Base-by-base conservation (phyloP, 768 basidiomycete genomes). In the Amanita molliuscula region DNA sequence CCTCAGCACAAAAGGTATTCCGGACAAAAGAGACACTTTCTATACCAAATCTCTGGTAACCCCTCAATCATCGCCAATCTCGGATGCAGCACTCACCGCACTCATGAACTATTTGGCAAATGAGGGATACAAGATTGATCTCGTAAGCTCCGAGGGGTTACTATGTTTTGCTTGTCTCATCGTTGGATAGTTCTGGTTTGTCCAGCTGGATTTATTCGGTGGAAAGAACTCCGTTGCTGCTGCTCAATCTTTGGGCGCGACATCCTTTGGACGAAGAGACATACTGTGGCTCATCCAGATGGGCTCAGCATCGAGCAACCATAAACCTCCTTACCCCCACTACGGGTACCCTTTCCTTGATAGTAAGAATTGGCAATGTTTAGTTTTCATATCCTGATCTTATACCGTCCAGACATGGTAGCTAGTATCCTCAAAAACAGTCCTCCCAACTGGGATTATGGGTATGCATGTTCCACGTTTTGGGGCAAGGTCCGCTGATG, bases 11-110 rank as follows among this genome's bases (percentile, higher is more conserved):
- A 16, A 6, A 3, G 54, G 25, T 26, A 49, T 53, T 8, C 53
- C 64, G 2, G 66, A 68, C 26, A 55, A 40, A 0, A 60, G 56
- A 15, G 70, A 72, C 54, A 74, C 69, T 0, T 72, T 73, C 58
- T 74, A 72, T 46, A 65, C 66, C 1, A 72, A 72, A 53, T 69
- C 66, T 6, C 48, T 73, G 21, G 69, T 71, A 64, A 69, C 67
- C 1, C 70, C 71, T 2, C 6, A 56, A 47, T 4, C 38, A 13
- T 54, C 61, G 6, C 61, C 68, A 40, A 53, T 71, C 60, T 59
- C 64, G 3, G 48, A 59, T 3, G 53, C 58, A 8, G 63, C 70
- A 0, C 58, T 67, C 36, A 48, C 52, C 23, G 59, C 64, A 1
- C 67, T 68, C 47, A 62, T 64, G 31, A 53, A 58, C 6, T 72